These are phyloP conservation scores for Colletotrichum liaoningense DNA, from an alignment of 2,329 filamentous ascomycete species.

Conservation along the genomic window DNA sequence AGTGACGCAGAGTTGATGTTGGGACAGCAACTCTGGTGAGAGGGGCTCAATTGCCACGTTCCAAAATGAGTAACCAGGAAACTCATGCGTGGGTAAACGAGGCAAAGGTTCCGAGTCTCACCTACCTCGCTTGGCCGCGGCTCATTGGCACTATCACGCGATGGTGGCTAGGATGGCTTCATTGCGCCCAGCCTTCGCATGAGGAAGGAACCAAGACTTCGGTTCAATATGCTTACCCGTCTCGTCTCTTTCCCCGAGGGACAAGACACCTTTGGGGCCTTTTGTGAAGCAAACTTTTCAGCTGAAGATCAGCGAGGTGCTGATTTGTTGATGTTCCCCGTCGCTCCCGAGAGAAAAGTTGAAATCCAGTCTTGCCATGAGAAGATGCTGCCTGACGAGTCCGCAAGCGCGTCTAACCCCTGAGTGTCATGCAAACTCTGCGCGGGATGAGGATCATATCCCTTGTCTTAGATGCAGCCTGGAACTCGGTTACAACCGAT, in stretches of 20 bases:
- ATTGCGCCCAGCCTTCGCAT: constrained; percentile 24
- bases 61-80: background rate
- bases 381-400: background rate
- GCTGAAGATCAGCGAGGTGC: background rate
- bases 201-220: constrained; percentile 27
- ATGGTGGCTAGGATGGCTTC: constrained; percentile 23
- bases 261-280: background rate
- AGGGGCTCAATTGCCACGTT: no score
- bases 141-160: constrained; percentile 25
- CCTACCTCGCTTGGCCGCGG: constrained; percentile 17
- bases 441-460: constrained; percentile 20
- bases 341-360: background rate
- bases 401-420: background rate
- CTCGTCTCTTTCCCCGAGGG: constrained; percentile 6
- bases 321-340: constrained; percentile 3
- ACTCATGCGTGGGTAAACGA: background rate
- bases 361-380: background rate
- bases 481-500: constrained; percentile 14
- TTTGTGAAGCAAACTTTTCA: background rate
- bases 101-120: background rate
- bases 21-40: no score
- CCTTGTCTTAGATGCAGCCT: constrained; percentile 14
- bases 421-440: background rate
- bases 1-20: no score
- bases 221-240: constrained; percentile 1